Evolutionary conservation across 345 rosid species (phyloP), one percentile per base, ranked within the genome.

Genomic region (Brassica cretica): DNA sequence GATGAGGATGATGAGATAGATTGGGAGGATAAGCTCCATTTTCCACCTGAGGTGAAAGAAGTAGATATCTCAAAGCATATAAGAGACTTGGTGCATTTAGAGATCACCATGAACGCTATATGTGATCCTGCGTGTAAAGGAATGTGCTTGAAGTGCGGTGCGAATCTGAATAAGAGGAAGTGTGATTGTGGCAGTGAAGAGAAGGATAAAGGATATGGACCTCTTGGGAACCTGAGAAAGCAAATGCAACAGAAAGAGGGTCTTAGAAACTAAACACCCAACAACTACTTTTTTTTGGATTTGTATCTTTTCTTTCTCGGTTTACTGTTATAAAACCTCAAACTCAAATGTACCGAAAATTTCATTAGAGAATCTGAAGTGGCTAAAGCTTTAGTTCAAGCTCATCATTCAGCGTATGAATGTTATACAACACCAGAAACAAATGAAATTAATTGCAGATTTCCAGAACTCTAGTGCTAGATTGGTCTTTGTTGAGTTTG

Each of bases 101-200:
- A 94, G 71, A 88, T 90, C 66, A 88, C 90, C 61, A 82, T 89
- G 14, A 82, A 81, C 8, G 95, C 89, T 0, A 64, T 94, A 32
- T 94, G 98, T 0, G 85, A 89, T 79, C 80, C 92, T 68, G 80
- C 66, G 3, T 92, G 98, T 88, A 90, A 86, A 83, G 98, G 98
- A 63, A 12, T 88, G 44, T 94, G 98, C 77, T 86, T 89, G 65
- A 80, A 84, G 62, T 94, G 98, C 7, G 98, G 96, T 44, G 84
- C 91, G 11, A 86, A 91, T 84, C 74, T 89, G 82, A 94, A 94
- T 79, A 84, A 72, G 8, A 76, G 88, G 70, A 86, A 62, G 1
- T 94, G 98, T 75, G 84, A 44, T 6, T 92, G 98, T 81, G 79
- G 76, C 11, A 70, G 80, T 33, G 89, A 85, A 81, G 83, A 59